Evolutionary conservation across 2,329 filamentous ascomycete genomes (phyloP).

Genomic region (Aspergillus spinulosporus): DNA sequence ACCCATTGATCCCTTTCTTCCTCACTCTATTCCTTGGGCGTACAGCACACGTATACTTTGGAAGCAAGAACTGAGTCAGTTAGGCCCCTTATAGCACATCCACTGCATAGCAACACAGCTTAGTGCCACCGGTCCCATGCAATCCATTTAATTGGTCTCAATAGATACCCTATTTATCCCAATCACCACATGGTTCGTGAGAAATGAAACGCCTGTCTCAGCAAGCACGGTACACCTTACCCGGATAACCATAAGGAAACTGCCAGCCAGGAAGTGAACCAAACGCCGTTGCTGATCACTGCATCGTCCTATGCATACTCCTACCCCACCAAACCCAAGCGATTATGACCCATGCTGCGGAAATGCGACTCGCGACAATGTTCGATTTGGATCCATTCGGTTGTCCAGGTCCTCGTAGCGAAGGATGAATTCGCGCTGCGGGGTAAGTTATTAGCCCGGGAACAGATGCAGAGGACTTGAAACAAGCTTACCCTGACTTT

Average conservation of each 20-base stretch:
- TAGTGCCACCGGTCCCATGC: constrained; percentile 22
- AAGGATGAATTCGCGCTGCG: constrained; percentile 50
- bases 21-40: no score
- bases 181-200: constrained; percentile 27
- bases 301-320: constrained; percentile 15
- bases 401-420: constrained; percentile 53
- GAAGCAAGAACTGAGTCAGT: not conserved
- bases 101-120: constrained; percentile 1
- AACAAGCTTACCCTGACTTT: constrained; percentile 46
- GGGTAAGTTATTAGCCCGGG: constrained; percentile 24
- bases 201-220: constrained; percentile 30
- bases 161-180: constrained; percentile 28
- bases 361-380: constrained; percentile 38
- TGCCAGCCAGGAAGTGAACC: constrained; percentile 24
- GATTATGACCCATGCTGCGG: constrained; percentile 40
- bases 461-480: not conserved
- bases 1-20: no score
- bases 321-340: constrained; percentile 11
- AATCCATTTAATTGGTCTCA: constrained; percentile 27
- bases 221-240: constrained; percentile 24
- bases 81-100: not conserved
- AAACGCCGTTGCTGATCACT: constrained; percentile 35
- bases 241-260: constrained; percentile 29
- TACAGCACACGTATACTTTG: not conserved
- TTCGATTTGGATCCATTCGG: constrained; percentile 43